phyloP scores from a whole-genome alignment of 2,329 filamentous ascomycete genomes.

The Penicillium verrucosum region DNA sequence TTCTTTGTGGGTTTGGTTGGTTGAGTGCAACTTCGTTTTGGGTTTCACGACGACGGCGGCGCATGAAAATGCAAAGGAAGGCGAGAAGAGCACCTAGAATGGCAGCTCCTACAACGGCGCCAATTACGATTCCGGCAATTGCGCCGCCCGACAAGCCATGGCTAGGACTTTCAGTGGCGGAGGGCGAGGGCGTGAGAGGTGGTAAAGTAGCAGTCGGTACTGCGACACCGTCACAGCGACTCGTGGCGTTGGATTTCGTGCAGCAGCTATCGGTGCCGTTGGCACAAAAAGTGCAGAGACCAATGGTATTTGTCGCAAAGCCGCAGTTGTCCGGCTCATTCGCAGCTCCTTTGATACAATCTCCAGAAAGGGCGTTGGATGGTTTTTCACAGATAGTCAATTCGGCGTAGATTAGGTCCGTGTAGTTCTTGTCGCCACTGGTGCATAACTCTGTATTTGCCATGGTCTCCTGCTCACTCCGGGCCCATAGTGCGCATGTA shows the following conservation, averaged over 20 bases:
- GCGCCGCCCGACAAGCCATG: slow-evolving; percentile 71
- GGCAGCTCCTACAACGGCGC: slow-evolving; percentile 67
- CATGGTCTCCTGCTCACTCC: slow-evolving; percentile 81
- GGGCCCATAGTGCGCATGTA: slow-evolving; percentile 66
- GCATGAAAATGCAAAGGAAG: slow-evolving; percentile 57
- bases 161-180: slow-evolving; percentile 52
- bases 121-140: slow-evolving; percentile 88
- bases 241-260: slow-evolving; percentile 72
- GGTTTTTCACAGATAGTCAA: slow-evolving; percentile 87
- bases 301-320: slow-evolving; percentile 66
- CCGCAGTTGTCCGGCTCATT: slow-evolving; percentile 91
- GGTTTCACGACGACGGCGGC: slow-evolving; percentile 52
- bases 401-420: slow-evolving; percentile 80
- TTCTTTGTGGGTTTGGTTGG: slow-evolving; percentile 70
- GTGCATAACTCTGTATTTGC: slow-evolving; percentile 71
- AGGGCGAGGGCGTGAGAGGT: slow-evolving; percentile 52
- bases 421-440: slow-evolving; percentile 61
- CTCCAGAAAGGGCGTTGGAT: slow-evolving; percentile 68
- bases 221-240: slow-evolving; percentile 69
- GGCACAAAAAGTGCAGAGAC: slow-evolving; percentile 83
- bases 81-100: slow-evolving; percentile 65
- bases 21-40: slow-evolving; percentile 80
- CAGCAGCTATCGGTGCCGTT: slow-evolving; percentile 97
- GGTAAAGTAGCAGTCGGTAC: slow-evolving; percentile 64
- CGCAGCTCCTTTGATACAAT: slow-evolving; percentile 69